Base-by-base conservation (phyloP, 2,329 filamentous ascomycete genomes). In the Plectosphaerella sp. region DNA sequence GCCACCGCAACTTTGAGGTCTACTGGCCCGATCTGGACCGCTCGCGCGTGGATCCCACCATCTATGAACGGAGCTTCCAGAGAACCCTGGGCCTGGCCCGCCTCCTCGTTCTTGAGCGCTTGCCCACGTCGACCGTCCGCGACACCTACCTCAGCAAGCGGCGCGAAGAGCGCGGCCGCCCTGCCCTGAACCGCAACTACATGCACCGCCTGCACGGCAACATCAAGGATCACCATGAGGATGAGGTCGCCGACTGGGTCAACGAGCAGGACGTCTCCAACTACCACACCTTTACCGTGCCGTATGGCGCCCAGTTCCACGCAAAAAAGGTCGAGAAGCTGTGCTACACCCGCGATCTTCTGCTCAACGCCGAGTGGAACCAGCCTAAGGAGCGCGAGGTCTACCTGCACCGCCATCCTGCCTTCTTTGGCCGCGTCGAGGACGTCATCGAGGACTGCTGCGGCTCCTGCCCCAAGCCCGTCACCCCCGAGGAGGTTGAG, bases 341-440 rank as follows among this genome's bases (percentile, higher is more conserved):
- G 1, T 81, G 91, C 45, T 95, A 90, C 63, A 89, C 87, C 2
- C 87, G 89, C 57, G 91, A 96, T 64, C 67, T 95, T 16, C 39
- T 95, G 8, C 79, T 95, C 16, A 94, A 95, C 60, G 88, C 88
- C 0, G 89, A 95, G 63, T 95, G 91, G 90, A 95, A 94, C 60
- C 84, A 87, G 57, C 75, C 80, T 1, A 84, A 89, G 55, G 85
- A 91, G 42, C 81, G 90, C n/a, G 75, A 85, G 24, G 86, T 92
- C 1, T 83, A 89, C 55, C 74, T 95, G 5, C 91, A 96, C 68
- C 82, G 91, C 2, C 91, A 95, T 61, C 90, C 91, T 3, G 89
- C 88, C 12, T 95, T 95, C 66, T 93, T 95, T 61, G 90, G 91
- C 1, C 79, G 83, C 28, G 83, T 87, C 5, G 74, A 86, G 52